A percentile compares a stretch with the other conserved stretches of the same genome.
Evolutionary conservation across 2,329 filamentous ascomycete genomes (phyloP).

Genomic region (Periconia sp.): DNA sequence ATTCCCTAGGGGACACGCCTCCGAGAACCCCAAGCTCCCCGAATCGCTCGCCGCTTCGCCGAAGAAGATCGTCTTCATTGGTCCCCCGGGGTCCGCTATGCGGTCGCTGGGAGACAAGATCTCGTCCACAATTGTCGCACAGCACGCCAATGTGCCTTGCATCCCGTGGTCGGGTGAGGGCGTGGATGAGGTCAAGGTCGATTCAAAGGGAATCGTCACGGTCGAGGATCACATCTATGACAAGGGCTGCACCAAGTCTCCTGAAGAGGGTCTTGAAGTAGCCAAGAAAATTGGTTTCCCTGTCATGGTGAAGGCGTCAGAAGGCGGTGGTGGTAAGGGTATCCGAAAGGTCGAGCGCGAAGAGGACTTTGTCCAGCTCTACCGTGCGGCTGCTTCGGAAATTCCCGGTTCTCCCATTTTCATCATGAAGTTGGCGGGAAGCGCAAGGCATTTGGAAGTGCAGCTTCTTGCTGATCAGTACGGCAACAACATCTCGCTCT

Average conservation of each 20-base stretch:
- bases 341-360: slow-evolving; percentile 92
- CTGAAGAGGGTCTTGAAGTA: slow-evolving; percentile 85
- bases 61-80: slow-evolving; percentile 99
- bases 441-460: slow-evolving; percentile 95
- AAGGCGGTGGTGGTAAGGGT: slow-evolving; percentile 98
- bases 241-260: slow-evolving; percentile 88
- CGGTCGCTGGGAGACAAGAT: slow-evolving; percentile 99
- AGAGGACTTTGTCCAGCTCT: slow-evolving; percentile 82
- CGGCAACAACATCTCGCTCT: slow-evolving; percentile 98
- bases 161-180: slow-evolving; percentile 99
- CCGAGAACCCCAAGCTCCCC: slow-evolving; percentile 96
- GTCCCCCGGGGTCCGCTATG: slow-evolving; percentile 97
- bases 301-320: slow-evolving; percentile 99
- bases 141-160: slow-evolving; percentile 93
- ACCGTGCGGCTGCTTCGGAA: slow-evolving; percentile 95
- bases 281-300: slow-evolving; percentile 95
- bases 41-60: slow-evolving; percentile 94
- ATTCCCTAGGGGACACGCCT: slow-evolving; percentile 75
- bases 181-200: slow-evolving; percentile 79
- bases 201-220: slow-evolving; percentile 86
- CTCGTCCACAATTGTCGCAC: slow-evolving; percentile 97
- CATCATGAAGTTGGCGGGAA: slow-evolving; percentile 99
- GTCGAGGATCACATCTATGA: slow-evolving; percentile 85
- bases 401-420: slow-evolving; percentile 99
- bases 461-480: slow-evolving; percentile 98